These are phyloP conservation scores for Diutina neorugosa DNA, from an alignment of 1,139 yeast genomes.

Conservation along the genomic window DNA sequence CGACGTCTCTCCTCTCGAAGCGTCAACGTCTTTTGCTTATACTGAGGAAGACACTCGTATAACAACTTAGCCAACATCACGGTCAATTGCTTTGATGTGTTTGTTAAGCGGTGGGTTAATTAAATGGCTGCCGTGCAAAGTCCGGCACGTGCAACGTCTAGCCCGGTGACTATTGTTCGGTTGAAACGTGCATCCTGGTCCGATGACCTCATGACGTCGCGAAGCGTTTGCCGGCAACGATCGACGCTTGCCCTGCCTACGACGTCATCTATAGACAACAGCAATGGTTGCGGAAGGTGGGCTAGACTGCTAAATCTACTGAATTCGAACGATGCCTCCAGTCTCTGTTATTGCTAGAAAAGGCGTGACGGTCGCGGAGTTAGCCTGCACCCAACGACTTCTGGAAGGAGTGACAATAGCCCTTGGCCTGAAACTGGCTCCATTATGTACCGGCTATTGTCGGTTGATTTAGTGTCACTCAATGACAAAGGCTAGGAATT, in stretches of 20 bases:
- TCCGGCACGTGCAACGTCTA: neutral
- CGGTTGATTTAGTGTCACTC: too few species aligned
- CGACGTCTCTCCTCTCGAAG: neutral
- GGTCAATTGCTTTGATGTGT: neutral
- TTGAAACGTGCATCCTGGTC: neutral
- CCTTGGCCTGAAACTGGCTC: too few species aligned
- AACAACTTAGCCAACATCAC: neutral
- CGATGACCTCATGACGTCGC: neutral
- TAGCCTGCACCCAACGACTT: neutral
- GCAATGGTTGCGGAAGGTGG: too few species aligned
- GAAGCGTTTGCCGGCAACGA: too few species aligned
- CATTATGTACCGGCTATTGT: too few species aligned
- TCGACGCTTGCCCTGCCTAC: too few species aligned
- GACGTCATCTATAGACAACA: too few species aligned
- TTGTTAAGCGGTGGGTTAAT: neutral
- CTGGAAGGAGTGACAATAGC: too few species aligned
- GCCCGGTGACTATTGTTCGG: neutral
- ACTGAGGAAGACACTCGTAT: neutral
- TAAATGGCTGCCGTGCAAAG: neutral
- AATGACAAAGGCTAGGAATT: too few species aligned
- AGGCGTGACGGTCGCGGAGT: neutral
- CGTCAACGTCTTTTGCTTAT: neutral
- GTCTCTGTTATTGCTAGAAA: neutral
- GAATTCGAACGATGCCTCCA: too few species aligned
- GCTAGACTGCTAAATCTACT: too few species aligned